Evolutionary conservation across 352 stramenopile genomes (phyloP).

Genomic region (Detonula confervacea): DNA sequence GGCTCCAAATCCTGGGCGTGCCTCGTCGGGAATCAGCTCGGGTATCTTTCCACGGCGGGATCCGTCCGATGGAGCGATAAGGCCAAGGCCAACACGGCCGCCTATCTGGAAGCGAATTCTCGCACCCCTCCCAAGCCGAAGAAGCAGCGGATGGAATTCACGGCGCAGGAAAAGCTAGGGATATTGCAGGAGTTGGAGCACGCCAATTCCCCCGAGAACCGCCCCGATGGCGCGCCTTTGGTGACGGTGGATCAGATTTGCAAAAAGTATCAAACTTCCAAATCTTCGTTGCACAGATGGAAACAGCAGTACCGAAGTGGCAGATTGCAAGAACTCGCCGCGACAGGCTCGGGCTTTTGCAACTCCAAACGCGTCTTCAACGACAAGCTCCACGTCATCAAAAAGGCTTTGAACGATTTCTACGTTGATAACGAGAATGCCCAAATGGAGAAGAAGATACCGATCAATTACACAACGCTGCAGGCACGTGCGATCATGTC

Average conservation of each 20-base stretch:
- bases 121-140: neutral
- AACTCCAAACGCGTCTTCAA: conserved; percentile 46
- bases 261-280: conserved; percentile 40
- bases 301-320: conserved; percentile 24
- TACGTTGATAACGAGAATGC: conserved; percentile 22
- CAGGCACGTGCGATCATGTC: conserved; percentile 25
- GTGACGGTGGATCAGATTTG: conserved; percentile 44
- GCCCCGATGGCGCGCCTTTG: neutral
- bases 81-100: conserved; percentile 25
- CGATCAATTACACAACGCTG: conserved; percentile 21
- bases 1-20: conserved; percentile 47
- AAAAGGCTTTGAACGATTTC: conserved; percentile 33
- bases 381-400: conserved; percentile 30
- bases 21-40: conserved; percentile 32
- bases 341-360: neutral
- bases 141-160: conserved; percentile 47
- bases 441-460: conserved; percentile 13
- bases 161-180: conserved; percentile 30
- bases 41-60: conserved; percentile 17
- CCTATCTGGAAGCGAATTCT: conserved; percentile 4
- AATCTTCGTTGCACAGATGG: conserved; percentile 54
- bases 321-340: conserved; percentile 20
- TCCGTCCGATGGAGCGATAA: conserved; percentile 22
- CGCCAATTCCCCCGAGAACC: conserved; percentile 15
- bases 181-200: conserved; percentile 46